Base-by-base conservation (phyloP, 345 rosid genomes). In the Ceriops zippeliana region DNA sequence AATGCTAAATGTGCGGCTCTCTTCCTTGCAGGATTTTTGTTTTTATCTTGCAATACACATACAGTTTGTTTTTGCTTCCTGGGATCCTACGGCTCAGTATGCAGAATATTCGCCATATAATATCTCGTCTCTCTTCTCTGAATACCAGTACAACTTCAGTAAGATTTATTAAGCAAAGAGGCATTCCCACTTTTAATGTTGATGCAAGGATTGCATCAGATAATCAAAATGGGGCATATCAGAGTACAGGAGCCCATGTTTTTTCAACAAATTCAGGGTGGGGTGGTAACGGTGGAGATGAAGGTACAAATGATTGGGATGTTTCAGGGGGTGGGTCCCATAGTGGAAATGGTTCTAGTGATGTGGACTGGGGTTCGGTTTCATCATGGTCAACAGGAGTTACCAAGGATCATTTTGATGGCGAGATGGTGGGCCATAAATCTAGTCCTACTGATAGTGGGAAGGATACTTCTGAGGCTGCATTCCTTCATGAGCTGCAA, bases 381-480 rank as follows among this genome's bases (percentile, higher is more conserved):
- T 88, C 97, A 5, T 90, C 89, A 56, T 91, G 97, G 99, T 90
- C 99, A 2, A 88, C 86, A 35, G 96, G 99, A 71, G 62, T 91
- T 76, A 90, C 96, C 8, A 88, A 91, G 78, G 99, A 90, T 63
- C 96, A 95, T 82, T 95, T 88, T 69, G 91, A 95, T 54, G 97
- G 99, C 37, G 83, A 80, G 67, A 65, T 78, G 15, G 81, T 81
- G 70, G 87, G 79, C 16, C 82, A 69, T 35, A 77, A 61, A 65
- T 53, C 81, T 52, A 70, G 79, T 65, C 26, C 76, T 2, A 54
- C 13, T 49, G 69, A 59, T 49, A 62, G 75, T 27, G 82, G 80
- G 26, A 66, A 38, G 32, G 75, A 57, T 58, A 47, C 76, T 54
- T 73, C 79, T 63, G 62, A 81, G 65, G 75, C 79, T 58, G 42